A percentile compares a stretch with the other conserved stretches of the same genome.
These are phyloP conservation scores for Lactarius hengduanensis DNA, from an alignment of 768 basidiomycete species.

Conservation along the genomic window DNA sequence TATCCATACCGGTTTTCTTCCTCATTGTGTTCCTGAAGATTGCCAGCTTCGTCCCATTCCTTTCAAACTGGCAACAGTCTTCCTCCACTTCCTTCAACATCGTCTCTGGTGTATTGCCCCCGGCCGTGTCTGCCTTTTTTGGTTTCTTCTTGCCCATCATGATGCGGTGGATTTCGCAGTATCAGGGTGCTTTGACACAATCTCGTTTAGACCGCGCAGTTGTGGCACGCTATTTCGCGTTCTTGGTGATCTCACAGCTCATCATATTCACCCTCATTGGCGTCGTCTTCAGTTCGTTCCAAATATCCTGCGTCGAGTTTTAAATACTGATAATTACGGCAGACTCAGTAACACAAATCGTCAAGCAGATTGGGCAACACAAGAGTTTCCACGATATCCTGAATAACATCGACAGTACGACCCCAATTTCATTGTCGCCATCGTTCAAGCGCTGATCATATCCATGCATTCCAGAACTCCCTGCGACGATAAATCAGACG, in stretches of 20 bases:
- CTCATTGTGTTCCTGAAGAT: constrained; percentile 41
- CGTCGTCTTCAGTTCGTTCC: constrained; percentile 73
- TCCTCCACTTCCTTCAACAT: constrained; percentile 74
- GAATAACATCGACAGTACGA: constrained; percentile 43
- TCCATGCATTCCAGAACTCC: constrained; percentile 52
- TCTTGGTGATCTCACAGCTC: constrained; percentile 91
- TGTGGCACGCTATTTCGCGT: constrained; percentile 88
- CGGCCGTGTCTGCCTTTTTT: constrained; percentile 83
- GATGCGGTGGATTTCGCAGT: constrained; percentile 79
- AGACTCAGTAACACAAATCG: constrained; percentile 43
- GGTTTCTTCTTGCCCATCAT: constrained; percentile 88
- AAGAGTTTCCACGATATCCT: constrained; percentile 47
- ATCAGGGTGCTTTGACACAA: constrained; percentile 67
- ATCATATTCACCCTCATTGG: constrained; percentile 93
- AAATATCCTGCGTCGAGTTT: neutral
- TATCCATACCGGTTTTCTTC: constrained; percentile 9
- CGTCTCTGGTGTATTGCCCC: constrained; percentile 90
- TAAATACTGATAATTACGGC: constrained; percentile 14
- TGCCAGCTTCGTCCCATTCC: constrained; percentile 68
- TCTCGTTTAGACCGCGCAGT: constrained; percentile 88
- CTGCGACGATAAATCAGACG: constrained; percentile 72
- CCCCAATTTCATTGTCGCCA: constrained; percentile 10
- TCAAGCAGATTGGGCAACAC: constrained; percentile 49
- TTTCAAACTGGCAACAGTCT: constrained; percentile 63
- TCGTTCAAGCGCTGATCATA: constrained; percentile 5